Evolutionary conservation across 495 filamentous ascomycete genomes (phyloP), one percentile per base, ranked within the genome.

Genomic region (Neurospora sp.): DNA sequence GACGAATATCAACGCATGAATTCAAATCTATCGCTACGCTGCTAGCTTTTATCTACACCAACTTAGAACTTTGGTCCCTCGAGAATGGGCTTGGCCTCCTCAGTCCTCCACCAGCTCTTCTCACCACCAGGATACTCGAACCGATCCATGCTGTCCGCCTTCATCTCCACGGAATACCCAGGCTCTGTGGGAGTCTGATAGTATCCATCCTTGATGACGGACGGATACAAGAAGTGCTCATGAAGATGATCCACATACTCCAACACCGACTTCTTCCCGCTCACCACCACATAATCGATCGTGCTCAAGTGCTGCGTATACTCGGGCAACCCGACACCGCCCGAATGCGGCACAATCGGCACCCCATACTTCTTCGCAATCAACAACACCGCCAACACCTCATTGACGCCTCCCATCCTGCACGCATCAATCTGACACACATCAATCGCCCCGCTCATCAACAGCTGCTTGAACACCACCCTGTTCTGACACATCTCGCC

Each of bases 401-500:
- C 94, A 81, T 97, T 97, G 8, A 97, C 92, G 69, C 94, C 94
- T 40, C 94, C 94, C 73, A 98, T 86, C 24, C 94, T 88, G 85
- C 94, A 98, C 2, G 94, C 94, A 76, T 98, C 94, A 74, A 95
- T 90, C 82, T 98, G 94, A 77, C 93, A 93, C 9, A 97, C 88
- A 75, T 95, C 94, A 79, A 98, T 90, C 59, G 94, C 92, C 71
- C 91, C 89, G 39, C 89, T 82, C 76, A 90, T 88, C 31, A 97
- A 85, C 69, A 97, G 86, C 83, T 97, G 94, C 87, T 97, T 97
- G 88, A 97, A 97, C 73, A 97, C 88, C 11, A 97, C 92, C 9
- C 94, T 88, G 84, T 97, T 97, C 86, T 97, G 94, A 84, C 93
- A 96, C 94, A 97, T 97, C 84, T 97, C 94, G 71, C 94, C 94